Conservation (phyloP, 164 flowering plant genomes). For the Vitis amurensis region DNA sequence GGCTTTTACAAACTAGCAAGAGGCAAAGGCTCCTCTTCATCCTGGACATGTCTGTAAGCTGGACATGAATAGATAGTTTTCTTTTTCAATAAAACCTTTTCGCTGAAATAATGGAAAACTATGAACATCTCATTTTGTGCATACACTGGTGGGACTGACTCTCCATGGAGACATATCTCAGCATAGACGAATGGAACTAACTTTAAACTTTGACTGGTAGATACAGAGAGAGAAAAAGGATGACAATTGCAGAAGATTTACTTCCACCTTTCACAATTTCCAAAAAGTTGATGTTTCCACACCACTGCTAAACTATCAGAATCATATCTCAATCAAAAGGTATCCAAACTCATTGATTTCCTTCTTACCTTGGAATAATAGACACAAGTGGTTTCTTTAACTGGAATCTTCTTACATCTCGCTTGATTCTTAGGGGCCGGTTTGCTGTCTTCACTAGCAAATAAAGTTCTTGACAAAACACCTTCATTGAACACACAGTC, state of each 20-base stretch:
- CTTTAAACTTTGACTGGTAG: too few species aligned
- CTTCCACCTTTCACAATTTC: not conserved
- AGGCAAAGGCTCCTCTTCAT: not conserved
- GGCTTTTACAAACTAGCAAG: not conserved
- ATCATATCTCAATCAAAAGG: not conserved
- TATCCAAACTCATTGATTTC: not conserved
- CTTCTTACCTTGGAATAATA: not conserved
- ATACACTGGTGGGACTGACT: too few species aligned
- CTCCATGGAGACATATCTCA: too few species aligned
- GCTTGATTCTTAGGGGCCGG: not conserved
- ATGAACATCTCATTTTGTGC: too few species aligned
- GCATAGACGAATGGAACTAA: too few species aligned
- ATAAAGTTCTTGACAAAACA: not conserved
- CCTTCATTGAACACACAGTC: not conserved
- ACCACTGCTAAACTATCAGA: not conserved
- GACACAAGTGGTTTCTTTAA: slow-evolving; percentile 10
- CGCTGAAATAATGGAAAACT: too few species aligned
- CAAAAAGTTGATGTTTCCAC: too few species aligned
- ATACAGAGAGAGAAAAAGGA: not conserved
- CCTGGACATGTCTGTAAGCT: too few species aligned
- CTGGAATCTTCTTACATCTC: slow-evolving; percentile 5
- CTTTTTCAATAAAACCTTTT: too few species aligned
- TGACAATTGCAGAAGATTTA: not conserved
- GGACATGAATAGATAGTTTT: too few species aligned
- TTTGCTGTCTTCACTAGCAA: not conserved